Percentiles rank a stretch among this genome's conserved stretches.
phyloP scores from a whole-genome alignment of 257 asterid species.

The Thymus mandschuricus region DNA sequence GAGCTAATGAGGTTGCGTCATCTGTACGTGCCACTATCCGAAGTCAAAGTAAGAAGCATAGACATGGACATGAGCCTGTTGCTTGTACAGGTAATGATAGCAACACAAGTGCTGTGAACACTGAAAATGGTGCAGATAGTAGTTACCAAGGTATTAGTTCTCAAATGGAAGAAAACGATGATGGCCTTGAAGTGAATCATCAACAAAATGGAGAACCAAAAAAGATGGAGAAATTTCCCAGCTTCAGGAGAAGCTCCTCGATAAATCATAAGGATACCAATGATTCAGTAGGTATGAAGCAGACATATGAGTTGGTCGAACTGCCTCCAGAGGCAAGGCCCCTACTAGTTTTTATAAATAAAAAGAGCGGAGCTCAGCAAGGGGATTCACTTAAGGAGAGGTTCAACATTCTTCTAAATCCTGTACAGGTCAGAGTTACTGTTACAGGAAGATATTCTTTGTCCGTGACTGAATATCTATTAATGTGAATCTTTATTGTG shows the following conservation, averaged over 20 bases:
- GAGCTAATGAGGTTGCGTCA: slow-evolving; percentile 98
- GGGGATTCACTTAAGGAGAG: slow-evolving; percentile 84
- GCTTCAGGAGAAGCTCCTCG: slow-evolving; percentile 71
- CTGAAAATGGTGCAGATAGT: slow-evolving; percentile 49
- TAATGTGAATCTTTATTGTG: not conserved
- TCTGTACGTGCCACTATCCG: slow-evolving; percentile 93
- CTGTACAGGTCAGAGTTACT: slow-evolving; percentile 78
- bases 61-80: slow-evolving; percentile 54
- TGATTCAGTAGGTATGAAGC: slow-evolving; percentile 56
- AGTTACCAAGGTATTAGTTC: slow-evolving; percentile 50
- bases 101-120: slow-evolving; percentile 53
- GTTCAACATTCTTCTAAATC: slow-evolving; percentile 80
- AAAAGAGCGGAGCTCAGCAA: slow-evolving; percentile 98
- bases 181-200: slow-evolving; percentile 45
- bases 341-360: slow-evolving; percentile 81
- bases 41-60: slow-evolving; percentile 78
- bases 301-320: slow-evolving; percentile 79
- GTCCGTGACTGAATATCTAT: slow-evolving; percentile 5
- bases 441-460: slow-evolving; percentile 19
- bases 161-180: slow-evolving; percentile 51
- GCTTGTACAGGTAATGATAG: slow-evolving; percentile 51
- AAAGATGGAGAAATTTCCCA: slow-evolving; percentile 59
- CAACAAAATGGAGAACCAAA: slow-evolving; percentile 47
- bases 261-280: slow-evolving; percentile 62
- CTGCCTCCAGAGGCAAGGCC: slow-evolving; percentile 94